Conservation (phyloP, 495 filamentous ascomycete species). For the Aspergillus avenaceus region DNA sequence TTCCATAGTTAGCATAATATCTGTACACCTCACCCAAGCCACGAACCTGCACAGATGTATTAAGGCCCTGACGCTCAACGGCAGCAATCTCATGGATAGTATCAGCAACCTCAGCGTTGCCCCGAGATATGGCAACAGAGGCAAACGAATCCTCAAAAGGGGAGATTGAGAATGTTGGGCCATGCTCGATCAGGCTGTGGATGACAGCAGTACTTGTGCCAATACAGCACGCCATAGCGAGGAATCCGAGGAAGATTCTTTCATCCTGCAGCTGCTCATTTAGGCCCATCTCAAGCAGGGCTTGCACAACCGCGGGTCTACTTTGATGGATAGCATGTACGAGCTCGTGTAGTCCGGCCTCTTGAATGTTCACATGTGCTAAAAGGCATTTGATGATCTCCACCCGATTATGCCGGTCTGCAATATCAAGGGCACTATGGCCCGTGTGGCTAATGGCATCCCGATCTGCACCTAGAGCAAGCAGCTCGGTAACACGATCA, state of each 20-base stretch:
- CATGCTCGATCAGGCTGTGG: background rate
- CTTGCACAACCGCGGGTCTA: constrained; percentile 2
- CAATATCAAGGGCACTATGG: background rate
- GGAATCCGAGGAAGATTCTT: background rate
- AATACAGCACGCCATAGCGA: constrained; percentile 4
- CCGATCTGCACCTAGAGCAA: background rate
- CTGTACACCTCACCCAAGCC: background rate
- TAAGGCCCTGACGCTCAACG: background rate
- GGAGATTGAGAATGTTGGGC: background rate
- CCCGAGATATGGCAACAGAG: background rate
- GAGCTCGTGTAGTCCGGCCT: background rate
- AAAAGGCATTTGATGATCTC: constrained; percentile 1
- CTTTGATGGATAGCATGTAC: constrained; percentile 3
- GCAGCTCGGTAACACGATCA: background rate
- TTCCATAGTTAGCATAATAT: background rate
- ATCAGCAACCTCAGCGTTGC: background rate
- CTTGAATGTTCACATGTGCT: background rate
- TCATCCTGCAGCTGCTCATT: constrained; percentile 1
- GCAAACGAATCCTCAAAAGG: background rate
- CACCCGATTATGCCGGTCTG: background rate
- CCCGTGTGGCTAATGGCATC: background rate
- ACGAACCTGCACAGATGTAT: background rate
- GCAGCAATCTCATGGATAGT: background rate
- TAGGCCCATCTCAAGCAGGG: constrained; percentile 6
- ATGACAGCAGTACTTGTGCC: background rate